Conservation (phyloP, 1,284 basidiomycete genomes). For the Pyrrhoderma noxium region DNA sequence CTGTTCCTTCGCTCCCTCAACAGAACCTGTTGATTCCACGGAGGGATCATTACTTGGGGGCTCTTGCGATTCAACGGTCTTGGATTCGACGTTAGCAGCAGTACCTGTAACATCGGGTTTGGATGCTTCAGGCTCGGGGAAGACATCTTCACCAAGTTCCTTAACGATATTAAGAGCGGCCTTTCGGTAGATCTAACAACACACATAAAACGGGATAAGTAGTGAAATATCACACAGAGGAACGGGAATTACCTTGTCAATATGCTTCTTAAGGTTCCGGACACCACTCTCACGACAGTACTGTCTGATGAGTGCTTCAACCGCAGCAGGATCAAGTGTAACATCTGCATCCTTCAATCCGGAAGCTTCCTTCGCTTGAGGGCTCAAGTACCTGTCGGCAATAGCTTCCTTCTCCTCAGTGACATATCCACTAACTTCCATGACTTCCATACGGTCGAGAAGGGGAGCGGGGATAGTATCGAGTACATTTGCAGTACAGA, state of each 20-base stretch:
- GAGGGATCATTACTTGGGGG: slow-evolving; percentile 30
- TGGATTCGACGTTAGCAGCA: slow-evolving; percentile 17
- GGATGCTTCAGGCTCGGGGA: slow-evolving; percentile 59
- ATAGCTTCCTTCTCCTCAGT: slow-evolving; percentile 95
- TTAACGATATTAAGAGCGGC: slow-evolving; percentile 90
- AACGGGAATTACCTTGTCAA: slow-evolving; percentile 73
- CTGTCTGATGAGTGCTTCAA: slow-evolving; percentile 91
- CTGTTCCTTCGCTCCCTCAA: slow-evolving; percentile 27
- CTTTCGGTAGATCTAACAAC: slow-evolving; percentile 89
- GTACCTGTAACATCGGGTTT: slow-evolving; percentile 34
- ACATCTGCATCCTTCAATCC: slow-evolving; percentile 86
- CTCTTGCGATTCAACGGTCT: slow-evolving; percentile 29
- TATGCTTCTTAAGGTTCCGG: slow-evolving; percentile 90
- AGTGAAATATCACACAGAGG: too few species aligned
- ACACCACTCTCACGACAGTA: slow-evolving; percentile 98
- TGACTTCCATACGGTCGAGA: slow-evolving; percentile 95
- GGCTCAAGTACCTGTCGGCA: slow-evolving; percentile 86
- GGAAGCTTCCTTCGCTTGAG: slow-evolving; percentile 89
- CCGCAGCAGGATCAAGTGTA: slow-evolving; percentile 64
- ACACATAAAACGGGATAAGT: slow-evolving; percentile 1
- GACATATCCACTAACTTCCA: slow-evolving; percentile 95
- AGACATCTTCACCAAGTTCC: slow-evolving; percentile 82
- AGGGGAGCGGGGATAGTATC: slow-evolving; percentile 96
- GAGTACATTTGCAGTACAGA: slow-evolving; percentile 93
- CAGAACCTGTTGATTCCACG: slow-evolving; percentile 18